These are phyloP conservation scores for Grifola frondosa DNA, from an alignment of 1,284 basidiomycete species.

Conservation along the genomic window DNA sequence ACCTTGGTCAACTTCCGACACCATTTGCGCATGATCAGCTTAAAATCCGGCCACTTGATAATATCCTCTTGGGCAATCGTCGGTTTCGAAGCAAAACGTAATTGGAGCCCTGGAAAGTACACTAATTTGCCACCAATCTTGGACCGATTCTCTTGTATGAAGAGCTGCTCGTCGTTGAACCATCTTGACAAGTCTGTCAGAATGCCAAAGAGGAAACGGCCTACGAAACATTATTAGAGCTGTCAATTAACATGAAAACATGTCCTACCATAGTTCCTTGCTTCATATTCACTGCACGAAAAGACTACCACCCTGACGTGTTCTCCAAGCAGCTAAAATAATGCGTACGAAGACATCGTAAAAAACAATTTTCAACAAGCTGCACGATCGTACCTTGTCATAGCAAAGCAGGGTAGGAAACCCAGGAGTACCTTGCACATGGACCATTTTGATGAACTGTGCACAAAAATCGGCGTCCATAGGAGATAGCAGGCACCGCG, in stretches of 20 bases:
- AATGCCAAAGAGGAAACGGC: constrained; percentile 82
- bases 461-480: constrained; percentile 96
- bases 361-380: constrained; percentile 5
- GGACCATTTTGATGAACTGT: constrained; percentile 86
- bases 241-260: constrained; percentile 5
- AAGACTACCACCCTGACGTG: constrained; percentile 85
- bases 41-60: constrained; percentile 71
- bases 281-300: constrained; percentile 94
- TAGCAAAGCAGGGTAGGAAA: constrained; percentile 88
- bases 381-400: constrained; percentile 82
- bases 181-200: constrained; percentile 77
- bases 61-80: constrained; percentile 50
- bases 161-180: constrained; percentile 69
- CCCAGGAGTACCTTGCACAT: constrained; percentile 81
- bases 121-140: constrained; percentile 65
- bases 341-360: neutral
- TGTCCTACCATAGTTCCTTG: constrained; percentile 82
- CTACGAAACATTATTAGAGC: constrained; percentile 36
- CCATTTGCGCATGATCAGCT: constrained; percentile 77
- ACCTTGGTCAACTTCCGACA: constrained; percentile 73
- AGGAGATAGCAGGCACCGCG: constrained; percentile 88
- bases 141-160: constrained; percentile 63
- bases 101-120: constrained; percentile 66
- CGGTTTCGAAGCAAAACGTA: constrained; percentile 48
- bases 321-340: constrained; percentile 71